phyloP scores from a whole-genome alignment of 352 stramenopile genomes.

The Globisporangium acanthophoron region DNA sequence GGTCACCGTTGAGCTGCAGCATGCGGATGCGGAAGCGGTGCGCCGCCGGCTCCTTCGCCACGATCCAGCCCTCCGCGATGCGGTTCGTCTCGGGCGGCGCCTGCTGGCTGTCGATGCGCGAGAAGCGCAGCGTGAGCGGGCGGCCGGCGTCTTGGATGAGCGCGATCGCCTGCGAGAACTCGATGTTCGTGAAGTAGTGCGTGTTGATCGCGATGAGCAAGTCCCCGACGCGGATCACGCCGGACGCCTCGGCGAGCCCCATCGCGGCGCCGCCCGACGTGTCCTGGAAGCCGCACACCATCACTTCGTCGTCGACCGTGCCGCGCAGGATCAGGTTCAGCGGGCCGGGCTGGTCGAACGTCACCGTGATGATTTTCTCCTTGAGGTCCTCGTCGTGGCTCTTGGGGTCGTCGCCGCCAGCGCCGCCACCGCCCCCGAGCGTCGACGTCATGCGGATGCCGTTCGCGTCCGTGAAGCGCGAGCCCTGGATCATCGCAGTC shows the following conservation, averaged over 20 bases:
- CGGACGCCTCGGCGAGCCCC: conserved; percentile 56
- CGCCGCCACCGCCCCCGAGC: conserved; percentile 20
- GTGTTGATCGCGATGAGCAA: conserved; percentile 85
- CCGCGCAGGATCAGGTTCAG: conserved; percentile 71
- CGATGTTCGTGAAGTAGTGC: conserved; percentile 85
- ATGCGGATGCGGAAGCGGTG: conserved; percentile 77
- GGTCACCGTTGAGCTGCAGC: conserved; percentile 74
- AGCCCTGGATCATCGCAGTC: conserved; percentile 56
- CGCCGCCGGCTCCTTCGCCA: conserved; percentile 75
- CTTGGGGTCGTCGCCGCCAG: conserved; percentile 33
- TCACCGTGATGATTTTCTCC: conserved; percentile 87
- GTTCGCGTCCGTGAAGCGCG: conserved; percentile 74
- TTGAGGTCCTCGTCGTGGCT: conserved; percentile 69
- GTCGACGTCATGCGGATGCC: conserved; percentile 75
- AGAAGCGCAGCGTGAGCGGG: conserved; percentile 81
- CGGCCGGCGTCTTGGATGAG: conserved; percentile 63
- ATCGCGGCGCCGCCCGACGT: conserved; percentile 23
- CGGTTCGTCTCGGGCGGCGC: conserved; percentile 29
- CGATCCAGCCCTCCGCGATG: conserved; percentile 79
- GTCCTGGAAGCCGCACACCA: conserved; percentile 81
- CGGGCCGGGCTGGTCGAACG: conserved; percentile 71
- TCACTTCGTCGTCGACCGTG: conserved; percentile 86
- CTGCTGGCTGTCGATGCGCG: conserved; percentile 48
- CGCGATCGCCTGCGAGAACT: conserved; percentile 74
- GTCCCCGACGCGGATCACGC: conserved; percentile 75